Conservation (phyloP, 768 basidiomycete genomes). For the Artomyces pyxidatus region DNA sequence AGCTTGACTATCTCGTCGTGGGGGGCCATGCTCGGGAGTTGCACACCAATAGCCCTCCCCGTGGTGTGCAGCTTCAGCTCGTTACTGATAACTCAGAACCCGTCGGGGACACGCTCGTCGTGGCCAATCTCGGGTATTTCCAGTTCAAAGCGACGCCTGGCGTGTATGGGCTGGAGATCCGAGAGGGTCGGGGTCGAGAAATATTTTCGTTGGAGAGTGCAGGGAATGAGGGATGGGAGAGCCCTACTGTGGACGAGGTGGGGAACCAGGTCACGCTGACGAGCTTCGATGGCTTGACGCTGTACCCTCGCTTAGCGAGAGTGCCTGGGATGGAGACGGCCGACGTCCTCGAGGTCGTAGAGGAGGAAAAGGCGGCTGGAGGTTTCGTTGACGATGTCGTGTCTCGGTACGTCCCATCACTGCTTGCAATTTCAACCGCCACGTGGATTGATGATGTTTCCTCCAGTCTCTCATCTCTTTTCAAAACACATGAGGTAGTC, state of each 20-base stretch:
- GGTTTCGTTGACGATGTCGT: constrained; percentile 41
- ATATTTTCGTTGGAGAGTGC: constrained; percentile 80
- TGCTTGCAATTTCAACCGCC: neutral
- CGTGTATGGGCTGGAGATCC: constrained; percentile 73
- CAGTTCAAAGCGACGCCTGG: constrained; percentile 95
- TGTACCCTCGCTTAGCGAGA: constrained; percentile 74
- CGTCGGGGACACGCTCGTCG: constrained; percentile 85
- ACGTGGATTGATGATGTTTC: constrained; percentile 5
- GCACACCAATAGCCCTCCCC: constrained; percentile 57
- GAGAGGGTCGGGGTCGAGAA: constrained; percentile 71
- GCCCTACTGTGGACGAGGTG: constrained; percentile 54
- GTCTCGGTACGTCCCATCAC: constrained; percentile 36
- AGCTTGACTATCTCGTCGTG: constrained; percentile 84
- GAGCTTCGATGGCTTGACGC: constrained; percentile 83
- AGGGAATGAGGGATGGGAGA: constrained; percentile 86
- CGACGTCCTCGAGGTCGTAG: constrained; percentile 61
- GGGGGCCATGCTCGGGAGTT: constrained; percentile 91
- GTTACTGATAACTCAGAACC: constrained; percentile 31
- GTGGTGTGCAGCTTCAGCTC: constrained; percentile 88
- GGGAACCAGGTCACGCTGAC: constrained; percentile 76
- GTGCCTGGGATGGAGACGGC: constrained; percentile 68
- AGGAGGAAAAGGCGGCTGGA: constrained; percentile 23
- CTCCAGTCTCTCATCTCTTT: constrained; percentile 22
- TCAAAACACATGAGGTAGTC: constrained; percentile 8
- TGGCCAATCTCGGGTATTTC: constrained; percentile 91